phyloP scores from a whole-genome alignment of 1,139 yeast species.

The Candida frijolesensis region DNA sequence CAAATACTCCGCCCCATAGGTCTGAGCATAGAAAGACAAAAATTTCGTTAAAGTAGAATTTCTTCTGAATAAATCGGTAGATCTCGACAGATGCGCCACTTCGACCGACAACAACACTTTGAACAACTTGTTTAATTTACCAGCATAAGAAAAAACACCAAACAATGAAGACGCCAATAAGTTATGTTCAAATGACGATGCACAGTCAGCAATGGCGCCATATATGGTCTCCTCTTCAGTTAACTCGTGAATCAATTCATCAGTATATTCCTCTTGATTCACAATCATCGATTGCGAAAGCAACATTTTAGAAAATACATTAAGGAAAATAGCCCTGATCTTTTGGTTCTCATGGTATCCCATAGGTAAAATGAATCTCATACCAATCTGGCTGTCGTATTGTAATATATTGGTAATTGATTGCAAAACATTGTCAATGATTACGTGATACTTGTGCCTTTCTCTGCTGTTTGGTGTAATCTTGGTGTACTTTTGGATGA shows the following conservation, averaged over 20 bases:
- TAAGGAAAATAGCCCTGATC: constrained; percentile 71
- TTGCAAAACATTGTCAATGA: constrained; percentile 67
- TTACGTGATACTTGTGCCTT: constrained; percentile 55
- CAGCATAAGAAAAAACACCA: constrained; percentile 58
- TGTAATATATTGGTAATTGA: constrained; percentile 70
- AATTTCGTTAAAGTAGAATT: constrained; percentile 83
- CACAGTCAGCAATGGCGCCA: constrained; percentile 68
- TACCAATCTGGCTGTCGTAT: constrained; percentile 76
- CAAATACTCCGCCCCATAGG: constrained; percentile 64
- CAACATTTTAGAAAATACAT: constrained; percentile 71
- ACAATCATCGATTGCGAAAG: constrained; percentile 37
- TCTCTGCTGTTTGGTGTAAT: constrained; percentile 27
- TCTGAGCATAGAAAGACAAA: constrained; percentile 69
- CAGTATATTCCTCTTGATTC: constrained; percentile 29
- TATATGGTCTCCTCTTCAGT: constrained; percentile 30
- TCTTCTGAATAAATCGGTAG: constrained; percentile 75
- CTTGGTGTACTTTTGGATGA: constrained; percentile 61
- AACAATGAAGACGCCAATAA: constrained; percentile 68
- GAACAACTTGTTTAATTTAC: constrained; percentile 57
- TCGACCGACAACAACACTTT: constrained; percentile 62
- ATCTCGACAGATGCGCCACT: constrained; percentile 57
- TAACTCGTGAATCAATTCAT: constrained; percentile 24
- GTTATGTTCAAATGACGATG: constrained; percentile 52
- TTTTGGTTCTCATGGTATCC: constrained; percentile 72
- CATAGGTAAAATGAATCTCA: constrained; percentile 73